Percentiles rank a stretch among this genome's conserved stretches.
phyloP scores from a whole-genome alignment of 345 rosid genomes.

The Mangifera indica region DNA sequence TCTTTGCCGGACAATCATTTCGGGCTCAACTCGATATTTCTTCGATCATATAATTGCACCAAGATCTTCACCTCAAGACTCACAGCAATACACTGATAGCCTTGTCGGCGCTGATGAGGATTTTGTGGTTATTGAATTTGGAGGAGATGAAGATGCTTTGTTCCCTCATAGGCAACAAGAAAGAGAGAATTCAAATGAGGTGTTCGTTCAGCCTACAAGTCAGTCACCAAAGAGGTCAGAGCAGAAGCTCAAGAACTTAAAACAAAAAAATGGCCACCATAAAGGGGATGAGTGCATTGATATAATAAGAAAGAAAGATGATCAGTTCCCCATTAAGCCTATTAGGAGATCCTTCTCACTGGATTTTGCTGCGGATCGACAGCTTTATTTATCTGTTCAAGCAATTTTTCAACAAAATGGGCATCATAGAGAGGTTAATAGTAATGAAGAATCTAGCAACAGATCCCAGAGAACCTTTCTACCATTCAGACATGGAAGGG shows the following conservation, averaged over 20 bases:
- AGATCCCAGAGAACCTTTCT: slow-evolving; percentile 29
- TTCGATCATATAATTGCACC: slow-evolving; percentile 49
- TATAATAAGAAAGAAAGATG: slow-evolving; percentile 43
- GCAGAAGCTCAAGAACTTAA: slow-evolving; percentile 23
- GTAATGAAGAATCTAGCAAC: slow-evolving; percentile 31
- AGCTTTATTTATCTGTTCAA: slow-evolving; percentile 48
- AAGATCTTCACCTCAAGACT: slow-evolving; percentile 58
- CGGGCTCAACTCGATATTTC: slow-evolving; percentile 36
- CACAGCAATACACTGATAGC: slow-evolving; percentile 37
- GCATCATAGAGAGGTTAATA: slow-evolving; percentile 22
- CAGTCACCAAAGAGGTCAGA: slow-evolving; percentile 31
- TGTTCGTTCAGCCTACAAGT: slow-evolving; percentile 13
- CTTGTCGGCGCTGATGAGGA: slow-evolving; percentile 54
- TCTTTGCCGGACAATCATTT: slow-evolving; percentile 56
- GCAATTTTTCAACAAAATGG: slow-evolving; percentile 35
- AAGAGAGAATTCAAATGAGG: slow-evolving; percentile 26
- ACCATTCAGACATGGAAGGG: slow-evolving; percentile 33
- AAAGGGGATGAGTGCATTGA: slow-evolving; percentile 59
- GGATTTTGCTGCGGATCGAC: slow-evolving; percentile 55
- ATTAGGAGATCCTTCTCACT: slow-evolving; percentile 67
- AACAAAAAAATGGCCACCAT: slow-evolving; percentile 30
- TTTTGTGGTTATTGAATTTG: slow-evolving; percentile 58
- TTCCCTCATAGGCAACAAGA: slow-evolving; percentile 30
- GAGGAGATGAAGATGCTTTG: slow-evolving; percentile 31
- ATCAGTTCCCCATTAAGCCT: slow-evolving; percentile 44